Conservation (phyloP, 352 stramenopile species). For the Globisporangium lucens region DNA sequence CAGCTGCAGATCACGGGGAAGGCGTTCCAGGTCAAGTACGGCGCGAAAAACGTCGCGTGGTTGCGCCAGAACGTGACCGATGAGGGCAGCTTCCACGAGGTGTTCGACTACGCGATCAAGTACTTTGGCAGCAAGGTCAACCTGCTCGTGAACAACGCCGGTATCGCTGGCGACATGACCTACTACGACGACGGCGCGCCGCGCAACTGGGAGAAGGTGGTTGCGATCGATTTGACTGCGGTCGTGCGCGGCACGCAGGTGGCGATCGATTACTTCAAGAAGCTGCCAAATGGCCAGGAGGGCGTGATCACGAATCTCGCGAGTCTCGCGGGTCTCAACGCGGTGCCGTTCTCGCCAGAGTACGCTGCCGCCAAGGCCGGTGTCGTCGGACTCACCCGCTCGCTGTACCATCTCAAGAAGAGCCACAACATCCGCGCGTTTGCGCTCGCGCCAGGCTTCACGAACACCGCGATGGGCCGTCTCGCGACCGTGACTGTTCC, state of each 20-base stretch:
- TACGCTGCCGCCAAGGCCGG: constrained; percentile 75
- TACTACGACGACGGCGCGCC: constrained; percentile 45
- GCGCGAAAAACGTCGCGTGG: constrained; percentile 54
- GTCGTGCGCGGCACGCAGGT: constrained; percentile 70
- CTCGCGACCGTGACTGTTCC: constrained; percentile 31
- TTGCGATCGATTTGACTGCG: constrained; percentile 69
- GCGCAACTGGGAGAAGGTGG: constrained; percentile 54
- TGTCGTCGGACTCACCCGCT: constrained; percentile 72
- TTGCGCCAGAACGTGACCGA: constrained; percentile 73
- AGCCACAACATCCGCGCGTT: constrained; percentile 70
- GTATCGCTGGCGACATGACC: constrained; percentile 55
- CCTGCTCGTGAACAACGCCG: constrained; percentile 79
- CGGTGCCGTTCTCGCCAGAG: constrained; percentile 53
- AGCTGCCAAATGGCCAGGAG: constrained; percentile 55
- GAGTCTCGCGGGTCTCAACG: constrained; percentile 56
- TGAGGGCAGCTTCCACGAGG: constrained; percentile 49
- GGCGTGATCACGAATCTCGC: constrained; percentile 71
- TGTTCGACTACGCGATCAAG: constrained; percentile 54
- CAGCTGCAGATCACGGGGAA: constrained; percentile 56
- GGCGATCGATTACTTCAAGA: constrained; percentile 54
- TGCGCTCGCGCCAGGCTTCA: constrained; percentile 63
- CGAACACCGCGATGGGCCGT: constrained; percentile 64
- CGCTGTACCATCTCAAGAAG: constrained; percentile 56
- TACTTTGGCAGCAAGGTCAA: constrained; percentile 66
- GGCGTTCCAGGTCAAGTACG: constrained; percentile 49